Percentiles rank a stretch among this genome's conserved stretches.
Evolutionary conservation across 2,329 filamentous ascomycete species (phyloP).

Genomic region (Leptographium wingfieldii): DNA sequence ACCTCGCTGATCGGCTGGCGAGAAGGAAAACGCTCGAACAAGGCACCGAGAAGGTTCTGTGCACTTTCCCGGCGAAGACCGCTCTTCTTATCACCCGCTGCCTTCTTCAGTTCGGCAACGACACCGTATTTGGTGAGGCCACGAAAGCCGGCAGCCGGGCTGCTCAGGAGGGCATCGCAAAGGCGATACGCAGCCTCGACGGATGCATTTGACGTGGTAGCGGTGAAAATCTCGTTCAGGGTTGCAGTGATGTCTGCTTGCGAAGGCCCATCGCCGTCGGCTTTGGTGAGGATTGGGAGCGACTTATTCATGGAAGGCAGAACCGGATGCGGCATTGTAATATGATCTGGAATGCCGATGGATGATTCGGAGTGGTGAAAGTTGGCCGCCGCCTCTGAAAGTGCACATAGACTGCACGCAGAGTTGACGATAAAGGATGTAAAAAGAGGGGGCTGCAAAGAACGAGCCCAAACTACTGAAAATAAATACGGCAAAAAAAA

Average conservation of each 20-base stretch:
- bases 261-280: constrained; percentile 30
- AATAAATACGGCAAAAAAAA: constrained; percentile 2
- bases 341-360: neutral
- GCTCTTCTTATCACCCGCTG: constrained; percentile 87
- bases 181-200: constrained; percentile 51
- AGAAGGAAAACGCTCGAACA: constrained; percentile 80
- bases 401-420: neutral
- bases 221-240: constrained; percentile 54
- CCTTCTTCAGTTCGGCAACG: constrained; percentile 50
- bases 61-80: constrained; percentile 74
- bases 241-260: constrained; percentile 53
- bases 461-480: neutral
- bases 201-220: constrained; percentile 55
- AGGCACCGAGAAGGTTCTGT: constrained; percentile 86
- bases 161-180: constrained; percentile 45
- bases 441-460: neutral
- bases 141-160: constrained; percentile 32
- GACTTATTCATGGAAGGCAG: constrained; percentile 12
- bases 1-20: constrained; percentile 69
- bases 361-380: neutral
- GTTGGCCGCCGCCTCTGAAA: neutral
- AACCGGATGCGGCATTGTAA: constrained; percentile 14
- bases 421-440: neutral
- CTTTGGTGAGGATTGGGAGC: constrained; percentile 15
- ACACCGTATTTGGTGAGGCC: constrained; percentile 42